These are phyloP conservation scores for Dryas octopetala DNA, from an alignment of 306 rosid genomes.

Conservation along the genomic window DNA sequence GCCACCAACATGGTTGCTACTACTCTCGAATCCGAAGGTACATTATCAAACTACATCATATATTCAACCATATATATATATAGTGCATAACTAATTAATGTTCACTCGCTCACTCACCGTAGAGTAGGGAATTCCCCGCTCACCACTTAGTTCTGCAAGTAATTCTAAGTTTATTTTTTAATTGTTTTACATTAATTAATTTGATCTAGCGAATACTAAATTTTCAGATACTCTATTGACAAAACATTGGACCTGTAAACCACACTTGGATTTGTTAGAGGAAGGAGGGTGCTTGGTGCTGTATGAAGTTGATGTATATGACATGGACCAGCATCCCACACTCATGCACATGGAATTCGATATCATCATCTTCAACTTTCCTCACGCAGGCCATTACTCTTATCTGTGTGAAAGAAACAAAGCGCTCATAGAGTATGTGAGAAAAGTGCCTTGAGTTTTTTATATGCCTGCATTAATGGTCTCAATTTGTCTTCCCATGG, in stretches of 20 bases:
- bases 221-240: background rate
- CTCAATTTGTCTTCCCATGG: too few species aligned
- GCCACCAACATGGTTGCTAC: conserved; percentile 34
- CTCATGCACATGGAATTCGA: conserved; percentile 21
- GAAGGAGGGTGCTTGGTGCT: conserved; percentile 18
- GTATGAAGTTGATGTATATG: conserved; percentile 18
- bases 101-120: too few species aligned
- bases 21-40: conserved; percentile 25
- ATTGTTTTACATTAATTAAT: background rate
- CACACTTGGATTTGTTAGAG: conserved; percentile 16
- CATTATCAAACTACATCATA: background rate
- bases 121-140: too few species aligned
- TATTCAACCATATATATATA: too few species aligned
- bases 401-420: conserved; percentile 13
- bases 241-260: background rate
- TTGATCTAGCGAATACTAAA: too few species aligned
- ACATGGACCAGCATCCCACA: conserved; percentile 22
- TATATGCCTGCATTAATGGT: too few species aligned
- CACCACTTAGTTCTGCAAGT: too few species aligned
- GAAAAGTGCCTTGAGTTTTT: too few species aligned
- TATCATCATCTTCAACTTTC: conserved; percentile 28
- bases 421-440: conserved; percentile 14
- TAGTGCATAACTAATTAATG: too few species aligned
- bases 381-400: conserved; percentile 31
- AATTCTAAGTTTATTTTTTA: background rate